These are phyloP conservation scores for Austroboletus niveus DNA, from an alignment of 1,284 basidiomycete genomes.

Conservation along the genomic window DNA sequence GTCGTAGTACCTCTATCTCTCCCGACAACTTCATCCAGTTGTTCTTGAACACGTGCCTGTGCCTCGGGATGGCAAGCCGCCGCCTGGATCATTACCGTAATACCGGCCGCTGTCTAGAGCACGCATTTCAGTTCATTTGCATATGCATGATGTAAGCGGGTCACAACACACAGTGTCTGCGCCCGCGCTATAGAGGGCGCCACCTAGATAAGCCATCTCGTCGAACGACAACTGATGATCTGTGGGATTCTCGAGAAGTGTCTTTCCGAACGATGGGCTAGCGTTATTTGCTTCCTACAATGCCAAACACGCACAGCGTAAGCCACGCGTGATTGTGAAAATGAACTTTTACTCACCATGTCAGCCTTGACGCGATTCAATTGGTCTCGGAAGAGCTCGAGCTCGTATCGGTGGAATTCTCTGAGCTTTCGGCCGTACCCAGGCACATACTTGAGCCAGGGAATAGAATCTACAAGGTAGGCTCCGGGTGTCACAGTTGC, in stretches of 20 bases:
- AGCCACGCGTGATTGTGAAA: neutral
- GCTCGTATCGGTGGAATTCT: slow-evolving; percentile 51
- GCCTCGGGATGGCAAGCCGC: slow-evolving; percentile 9
- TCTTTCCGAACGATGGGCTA: slow-evolving; percentile 7
- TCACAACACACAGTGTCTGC: slow-evolving; percentile 5
- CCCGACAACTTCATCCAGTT: slow-evolving; percentile 13
- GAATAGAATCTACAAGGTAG: slow-evolving; percentile 57
- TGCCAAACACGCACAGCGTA: neutral
- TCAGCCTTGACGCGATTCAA: slow-evolving; percentile 8
- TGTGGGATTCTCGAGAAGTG: slow-evolving; percentile 6
- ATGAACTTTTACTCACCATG: neutral
- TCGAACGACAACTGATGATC: slow-evolving; percentile 10
- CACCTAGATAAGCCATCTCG: slow-evolving; percentile 17
- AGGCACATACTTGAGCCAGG: slow-evolving; percentile 44
- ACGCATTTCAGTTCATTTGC: neutral
- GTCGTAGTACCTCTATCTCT: slow-evolving; percentile 5
- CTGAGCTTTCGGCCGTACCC: slow-evolving; percentile 7
- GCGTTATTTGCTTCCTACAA: neutral
- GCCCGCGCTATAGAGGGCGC: slow-evolving; percentile 6
- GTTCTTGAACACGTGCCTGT: slow-evolving; percentile 12
- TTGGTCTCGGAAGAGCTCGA: slow-evolving; percentile 34
- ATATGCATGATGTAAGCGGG: neutral
- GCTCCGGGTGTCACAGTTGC: slow-evolving; percentile 49
- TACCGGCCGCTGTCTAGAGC: slow-evolving; percentile 6
- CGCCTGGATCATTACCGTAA: slow-evolving; percentile 10